Conservation (phyloP, 2,329 filamentous ascomycete species). For the Pestalotiopsis sp. region DNA sequence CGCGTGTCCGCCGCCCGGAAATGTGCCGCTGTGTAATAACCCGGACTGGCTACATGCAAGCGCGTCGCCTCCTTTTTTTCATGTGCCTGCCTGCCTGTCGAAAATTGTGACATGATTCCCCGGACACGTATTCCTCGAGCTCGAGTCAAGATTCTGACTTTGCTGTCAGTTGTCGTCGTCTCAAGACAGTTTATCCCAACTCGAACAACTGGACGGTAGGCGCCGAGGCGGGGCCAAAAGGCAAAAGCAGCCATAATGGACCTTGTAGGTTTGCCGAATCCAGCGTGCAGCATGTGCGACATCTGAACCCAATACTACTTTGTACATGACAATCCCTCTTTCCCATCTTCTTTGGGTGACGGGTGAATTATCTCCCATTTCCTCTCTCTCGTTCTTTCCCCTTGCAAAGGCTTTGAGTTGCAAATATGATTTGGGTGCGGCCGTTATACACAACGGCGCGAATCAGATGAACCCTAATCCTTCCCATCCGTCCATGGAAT, state of each 20-base stretch:
- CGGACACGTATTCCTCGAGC: background rate
- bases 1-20: background rate
- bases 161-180: background rate
- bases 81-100: background rate
- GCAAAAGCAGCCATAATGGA: background rate
- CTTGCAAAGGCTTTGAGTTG: background rate
- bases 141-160: background rate
- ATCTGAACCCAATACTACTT: no score
- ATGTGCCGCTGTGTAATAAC: background rate
- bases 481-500: no score
- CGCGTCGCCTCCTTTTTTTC: background rate
- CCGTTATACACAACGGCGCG: no score
- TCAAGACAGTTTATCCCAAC: background rate
- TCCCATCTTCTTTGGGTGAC: no score
- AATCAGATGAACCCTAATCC: no score
- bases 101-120: no score
- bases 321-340: no score
- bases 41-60: background rate
- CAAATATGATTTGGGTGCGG: background rate
- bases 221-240: background rate
- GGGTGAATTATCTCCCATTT: background rate
- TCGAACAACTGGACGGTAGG: background rate
- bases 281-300: background rate
- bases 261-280: background rate
- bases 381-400: background rate